Conservation (phyloP, 2,329 filamentous ascomycete genomes). For the Alternaria novae-zelandiae region DNA sequence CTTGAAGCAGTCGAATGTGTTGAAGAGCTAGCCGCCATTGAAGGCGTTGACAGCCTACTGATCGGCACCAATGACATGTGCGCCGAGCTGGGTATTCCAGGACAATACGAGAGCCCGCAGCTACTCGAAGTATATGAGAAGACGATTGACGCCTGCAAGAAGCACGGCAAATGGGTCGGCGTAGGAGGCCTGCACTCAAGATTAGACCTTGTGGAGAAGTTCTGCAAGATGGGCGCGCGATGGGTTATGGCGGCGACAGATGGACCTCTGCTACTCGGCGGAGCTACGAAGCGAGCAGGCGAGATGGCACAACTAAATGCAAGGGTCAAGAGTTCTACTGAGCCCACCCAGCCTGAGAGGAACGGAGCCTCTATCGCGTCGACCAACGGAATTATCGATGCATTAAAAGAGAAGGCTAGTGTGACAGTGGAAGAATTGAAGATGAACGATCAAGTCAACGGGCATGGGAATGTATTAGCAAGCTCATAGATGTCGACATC, state of each 20-base stretch:
- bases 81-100: conserved; percentile 53
- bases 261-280: conserved; percentile 46
- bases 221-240: conserved; percentile 47
- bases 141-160: conserved; percentile 48
- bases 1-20: conserved; percentile 47
- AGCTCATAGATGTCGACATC: background rate
- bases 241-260: conserved; percentile 50
- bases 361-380: background rate
- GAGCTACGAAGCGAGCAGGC: conserved; percentile 44
- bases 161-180: conserved; percentile 50
- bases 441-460: conserved; percentile 1
- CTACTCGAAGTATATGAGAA: conserved; percentile 36
- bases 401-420: background rate
- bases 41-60: conserved; percentile 54
- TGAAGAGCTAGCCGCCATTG: conserved; percentile 51
- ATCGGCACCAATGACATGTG: conserved; percentile 56
- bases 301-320: conserved; percentile 18
- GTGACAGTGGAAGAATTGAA: background rate
- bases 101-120: conserved; percentile 47
- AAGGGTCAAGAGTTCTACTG: conserved; percentile 11
- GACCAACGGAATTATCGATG: background rate
- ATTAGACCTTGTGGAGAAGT: conserved; percentile 52
- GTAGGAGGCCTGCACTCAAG: conserved; percentile 51
- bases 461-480: background rate
- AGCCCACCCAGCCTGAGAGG: background rate